These are phyloP conservation scores for Fusarium continuum DNA, from an alignment of 2,329 filamentous ascomycete genomes.

Conservation along the genomic window DNA sequence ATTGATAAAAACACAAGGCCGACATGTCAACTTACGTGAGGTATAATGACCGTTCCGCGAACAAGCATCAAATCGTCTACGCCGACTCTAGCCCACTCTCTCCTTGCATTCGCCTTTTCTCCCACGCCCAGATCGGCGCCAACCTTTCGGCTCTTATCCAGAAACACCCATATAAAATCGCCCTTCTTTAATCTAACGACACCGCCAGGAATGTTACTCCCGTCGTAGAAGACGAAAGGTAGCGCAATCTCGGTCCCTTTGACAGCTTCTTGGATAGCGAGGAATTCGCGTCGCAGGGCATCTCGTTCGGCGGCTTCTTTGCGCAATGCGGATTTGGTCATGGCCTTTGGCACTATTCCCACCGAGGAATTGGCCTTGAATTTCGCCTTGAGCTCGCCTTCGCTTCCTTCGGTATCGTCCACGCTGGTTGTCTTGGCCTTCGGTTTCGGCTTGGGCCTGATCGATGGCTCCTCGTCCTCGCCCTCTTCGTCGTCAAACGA, in stretches of 20 bases:
- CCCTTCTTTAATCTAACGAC: conserved; percentile 90
- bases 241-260: conserved; percentile 90
- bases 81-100: conserved; percentile 91
- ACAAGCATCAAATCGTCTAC: conserved; percentile 97
- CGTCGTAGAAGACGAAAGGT: conserved; percentile 97
- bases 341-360: conserved; percentile 71
- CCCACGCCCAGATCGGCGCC: conserved; percentile 84
- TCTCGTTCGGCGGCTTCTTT: conserved; percentile 83
- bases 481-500: conserved; percentile 77
- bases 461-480: conserved; percentile 57
- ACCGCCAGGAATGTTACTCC: conserved; percentile 87
- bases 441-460: conserved; percentile 37
- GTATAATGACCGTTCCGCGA: conserved; percentile 87
- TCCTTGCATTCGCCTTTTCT: conserved; percentile 70
- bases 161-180: conserved; percentile 89
- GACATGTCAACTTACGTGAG: conserved; percentile 74
- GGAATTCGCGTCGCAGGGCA: conserved; percentile 82
- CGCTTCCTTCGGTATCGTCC: conserved; percentile 46
- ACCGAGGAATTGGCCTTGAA: conserved; percentile 71
- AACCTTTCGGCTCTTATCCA: conserved; percentile 90
- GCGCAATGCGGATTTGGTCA: conserved; percentile 77
- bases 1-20: not conserved
- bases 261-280: conserved; percentile 83
- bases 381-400: conserved; percentile 50
- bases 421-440: conserved; percentile 50